phyloP scores from a whole-genome alignment of 345 rosid genomes.

The Lumnitzera racemosa region DNA sequence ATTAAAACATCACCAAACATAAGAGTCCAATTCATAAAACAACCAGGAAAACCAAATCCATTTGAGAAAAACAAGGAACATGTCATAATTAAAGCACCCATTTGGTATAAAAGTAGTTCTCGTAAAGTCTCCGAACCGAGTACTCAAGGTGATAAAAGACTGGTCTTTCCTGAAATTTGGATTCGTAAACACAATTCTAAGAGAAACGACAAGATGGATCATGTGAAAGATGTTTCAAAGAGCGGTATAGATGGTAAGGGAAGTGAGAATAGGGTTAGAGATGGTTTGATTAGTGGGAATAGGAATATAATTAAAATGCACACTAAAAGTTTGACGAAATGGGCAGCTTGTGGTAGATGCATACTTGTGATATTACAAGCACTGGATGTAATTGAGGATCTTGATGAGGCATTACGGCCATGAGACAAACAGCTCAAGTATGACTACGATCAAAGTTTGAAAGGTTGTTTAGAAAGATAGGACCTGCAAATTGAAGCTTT shows the following conservation, averaged over 20 bases:
- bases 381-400: slow-evolving; percentile 41
- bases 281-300: not conserved
- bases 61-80: slow-evolving; percentile 21
- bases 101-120: slow-evolving; percentile 16
- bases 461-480: too few species aligned
- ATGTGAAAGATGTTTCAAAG: slow-evolving; percentile 5
- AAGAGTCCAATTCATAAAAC: slow-evolving; percentile 26
- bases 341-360: slow-evolving; percentile 53
- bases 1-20: slow-evolving; percentile 29
- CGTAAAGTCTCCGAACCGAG: slow-evolving; percentile 16
- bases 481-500: too few species aligned
- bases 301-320: slow-evolving; percentile 25
- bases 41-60: slow-evolving; percentile 23
- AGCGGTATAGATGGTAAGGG: slow-evolving; percentile 17
- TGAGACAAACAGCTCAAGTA: slow-evolving; percentile 55
- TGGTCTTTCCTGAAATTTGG: slow-evolving; percentile 18
- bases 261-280: not conserved
- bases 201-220: slow-evolving; percentile 16
- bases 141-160: slow-evolving; percentile 8
- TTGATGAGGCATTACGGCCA: slow-evolving; percentile 67
- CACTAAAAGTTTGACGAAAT: slow-evolving; percentile 76
- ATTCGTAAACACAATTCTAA: slow-evolving; percentile 19
- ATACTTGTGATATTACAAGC: slow-evolving; percentile 66
- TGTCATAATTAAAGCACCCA: slow-evolving; percentile 23
- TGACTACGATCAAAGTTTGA: too few species aligned